Evolutionary conservation across 306 rosid genomes (phyloP), one percentile per base, ranked within the genome.

Genomic region (Trifolium fragiferum): DNA sequence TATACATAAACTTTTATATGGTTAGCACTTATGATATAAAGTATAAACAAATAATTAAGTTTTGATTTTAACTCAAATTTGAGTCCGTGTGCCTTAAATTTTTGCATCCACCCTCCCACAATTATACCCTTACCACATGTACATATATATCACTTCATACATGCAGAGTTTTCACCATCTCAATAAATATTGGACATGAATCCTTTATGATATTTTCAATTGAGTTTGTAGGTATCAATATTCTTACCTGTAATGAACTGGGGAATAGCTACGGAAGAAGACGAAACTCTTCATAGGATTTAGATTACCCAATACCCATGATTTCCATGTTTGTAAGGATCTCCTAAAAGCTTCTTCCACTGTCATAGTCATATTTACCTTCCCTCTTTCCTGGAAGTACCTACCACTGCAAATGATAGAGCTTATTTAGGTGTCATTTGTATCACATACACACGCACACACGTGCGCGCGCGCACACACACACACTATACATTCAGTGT

Each of bases 241-340:
- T 10, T 55, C 89, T 87, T 84, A 80, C 99, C 93, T 90, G 88
- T 80, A 92, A 84, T 95, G 97, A 70, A 86, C 89, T 0, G 98
- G 79, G 58, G 97, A 87, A 78, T 74, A 90, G 87, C 99, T 77
- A 10, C 92, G 96, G 43, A 92, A 90, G 97, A 92, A 92, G 73
- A 87, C 58, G 21, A 15, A 84, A 74, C 78, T 92, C 69, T 15
- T 79, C 19, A 19, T 18, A 20, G 89, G 92, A 73, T 92, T 84
- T 9, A 95, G 71, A 72, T 37, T 84, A 49, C 72, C 30, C 30
- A 85, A 49, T 43, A 81, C 88, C 99, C 98, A 95, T 44, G 82
- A 77, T 72, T 87, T 92, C 99, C 89, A 95, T 70, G 97, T 84
- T 27, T 87, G 83, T 59, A 92, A 74, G 60, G 96, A 86, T 78